Conservation (phyloP, 257 asterid species). For the Marsdenia floribunda region DNA sequence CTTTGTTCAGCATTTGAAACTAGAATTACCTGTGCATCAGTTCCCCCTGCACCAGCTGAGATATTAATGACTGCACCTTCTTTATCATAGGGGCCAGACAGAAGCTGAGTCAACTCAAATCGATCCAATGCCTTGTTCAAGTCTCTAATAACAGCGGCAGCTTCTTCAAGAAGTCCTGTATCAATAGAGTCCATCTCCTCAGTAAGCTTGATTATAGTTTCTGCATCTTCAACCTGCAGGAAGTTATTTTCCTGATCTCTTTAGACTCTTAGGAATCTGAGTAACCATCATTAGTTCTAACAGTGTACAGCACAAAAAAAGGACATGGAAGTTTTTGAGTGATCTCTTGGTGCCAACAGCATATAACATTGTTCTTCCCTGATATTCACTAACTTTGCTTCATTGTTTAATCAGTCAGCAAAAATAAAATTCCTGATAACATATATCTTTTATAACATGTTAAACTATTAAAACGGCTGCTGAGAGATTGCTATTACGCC, state of each 20-base stretch:
- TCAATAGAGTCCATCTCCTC: conserved; percentile 92
- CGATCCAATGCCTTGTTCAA: conserved; percentile 76
- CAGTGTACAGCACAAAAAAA: neutral
- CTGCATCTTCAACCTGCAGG: conserved; percentile 75
- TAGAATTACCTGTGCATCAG: conserved; percentile 92
- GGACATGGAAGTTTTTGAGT: neutral
- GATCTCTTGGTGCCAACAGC: neutral
- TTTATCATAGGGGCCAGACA: conserved; percentile 90
- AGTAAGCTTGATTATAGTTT: conserved; percentile 81
- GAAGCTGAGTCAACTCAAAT: conserved; percentile 87
- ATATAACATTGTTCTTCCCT: neutral
- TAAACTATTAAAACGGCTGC: neutral
- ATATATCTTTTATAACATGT: neutral
- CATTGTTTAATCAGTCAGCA: neutral
- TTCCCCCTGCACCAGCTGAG: conserved; percentile 97
- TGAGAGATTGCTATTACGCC: neutral
- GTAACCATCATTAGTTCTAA: neutral
- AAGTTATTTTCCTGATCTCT: neutral
- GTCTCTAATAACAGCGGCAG: conserved; percentile 64
- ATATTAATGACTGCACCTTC: conserved; percentile 84
- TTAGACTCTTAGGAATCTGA: neutral
- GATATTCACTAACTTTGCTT: neutral
- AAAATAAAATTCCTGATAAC: neutral
- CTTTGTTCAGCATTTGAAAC: neutral
- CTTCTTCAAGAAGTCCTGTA: conserved; percentile 75